Evolutionary conservation across 225 moss, liverwort and hornwort genomes (phyloP), one percentile per base, ranked within the genome.

Genomic region (Bryum argenteum): DNA sequence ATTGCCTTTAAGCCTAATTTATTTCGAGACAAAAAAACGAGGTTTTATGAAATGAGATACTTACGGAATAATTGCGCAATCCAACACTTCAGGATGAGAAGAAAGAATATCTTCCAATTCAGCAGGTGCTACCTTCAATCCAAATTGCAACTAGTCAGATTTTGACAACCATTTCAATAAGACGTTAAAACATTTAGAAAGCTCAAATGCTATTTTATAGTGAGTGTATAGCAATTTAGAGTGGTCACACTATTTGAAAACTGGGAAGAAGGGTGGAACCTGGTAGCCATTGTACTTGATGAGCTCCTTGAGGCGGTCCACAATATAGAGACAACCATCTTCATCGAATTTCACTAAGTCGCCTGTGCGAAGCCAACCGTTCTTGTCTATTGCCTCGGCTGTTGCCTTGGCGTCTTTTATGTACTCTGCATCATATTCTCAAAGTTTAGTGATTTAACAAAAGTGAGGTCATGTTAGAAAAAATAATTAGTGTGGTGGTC

Each of bases 11-110:
- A n/a, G n/a, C n/a, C n/a, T n/a, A n/a, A n/a, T n/a, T n/a, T n/a
- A 28, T 28, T 28, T 28, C 5, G 28, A 28, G 28, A 5, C 5
- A 2, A 28, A 28, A 28, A 28, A 14, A 48, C n/a, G n/a, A n/a
- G n/a, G n/a, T n/a, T n/a, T n/a, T n/a, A 47, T 23, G 63, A 8
- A 37, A 45, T 55, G 61, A 12, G 44, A 11, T 41, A 13, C 83
- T 85, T 61, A 88, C 88, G 85, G 80, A 19, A 81, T 79, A 50
- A 88, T 78, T 61, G 79, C 88, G 28, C 77, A 85, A 58, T 88
- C 85, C 61, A 70, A 39, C 56, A 88, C 76, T 50, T 75, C 76
- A 44, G 85, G 83, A 59, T 85, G 88, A 62, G 80, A 76, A 28
- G 73, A 59, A 54, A 88, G 78, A 12, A 88, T 67, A 20, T 73